Evolutionary conservation across 306 rosid genomes (phyloP).

Genomic region (Aeschynomene evenia): DNA sequence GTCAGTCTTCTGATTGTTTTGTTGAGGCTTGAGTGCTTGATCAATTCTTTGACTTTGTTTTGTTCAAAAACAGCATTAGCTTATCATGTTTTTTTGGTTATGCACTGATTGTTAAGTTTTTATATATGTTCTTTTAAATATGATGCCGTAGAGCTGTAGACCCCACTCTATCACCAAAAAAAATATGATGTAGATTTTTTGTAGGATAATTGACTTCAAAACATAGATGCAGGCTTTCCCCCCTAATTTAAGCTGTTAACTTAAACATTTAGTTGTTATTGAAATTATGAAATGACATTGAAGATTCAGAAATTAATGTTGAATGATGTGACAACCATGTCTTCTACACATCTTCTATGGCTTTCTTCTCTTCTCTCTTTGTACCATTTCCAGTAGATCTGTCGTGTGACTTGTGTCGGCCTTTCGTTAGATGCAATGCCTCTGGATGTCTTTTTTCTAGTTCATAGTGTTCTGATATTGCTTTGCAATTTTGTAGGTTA

Average conservation of each 20-base stretch:
- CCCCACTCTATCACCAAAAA: no score
- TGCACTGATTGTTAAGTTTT: neutral
- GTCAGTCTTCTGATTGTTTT: slow-evolving; percentile 5
- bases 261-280: neutral
- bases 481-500: slow-evolving; percentile 50
- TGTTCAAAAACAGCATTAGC: neutral
- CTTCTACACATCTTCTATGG: neutral
- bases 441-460: neutral
- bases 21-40: neutral
- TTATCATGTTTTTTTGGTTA: neutral
- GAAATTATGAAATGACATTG: neutral
- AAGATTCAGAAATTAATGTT: neutral
- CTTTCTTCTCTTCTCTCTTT: no score
- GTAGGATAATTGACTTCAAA: neutral
- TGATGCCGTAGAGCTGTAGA: neutral
- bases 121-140: neutral
- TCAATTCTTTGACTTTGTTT: neutral
- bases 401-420: no score
- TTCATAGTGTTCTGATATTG: slow-evolving; percentile 17
- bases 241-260: neutral
- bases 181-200: neutral
- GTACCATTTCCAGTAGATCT: no score
- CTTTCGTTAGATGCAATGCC: neutral
- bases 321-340: neutral
- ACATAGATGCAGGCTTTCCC: neutral